phyloP scores from a whole-genome alignment of 1,139 yeast species.

The Debaryomyces singareniensis region DNA sequence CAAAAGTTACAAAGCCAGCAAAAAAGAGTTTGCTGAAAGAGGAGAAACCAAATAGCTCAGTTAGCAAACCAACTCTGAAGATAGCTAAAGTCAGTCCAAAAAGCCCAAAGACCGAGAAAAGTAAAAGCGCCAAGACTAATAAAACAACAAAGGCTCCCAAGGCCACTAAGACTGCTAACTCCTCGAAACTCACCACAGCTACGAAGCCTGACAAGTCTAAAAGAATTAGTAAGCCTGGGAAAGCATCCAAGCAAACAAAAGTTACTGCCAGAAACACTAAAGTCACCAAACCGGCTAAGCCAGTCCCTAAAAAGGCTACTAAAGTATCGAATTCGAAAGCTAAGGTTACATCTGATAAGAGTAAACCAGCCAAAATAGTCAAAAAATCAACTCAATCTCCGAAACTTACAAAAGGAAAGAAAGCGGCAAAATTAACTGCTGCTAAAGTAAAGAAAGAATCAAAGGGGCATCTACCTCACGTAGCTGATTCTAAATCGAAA shows the following conservation, averaged over 20 bases:
- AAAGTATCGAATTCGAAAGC: conserved; percentile 17
- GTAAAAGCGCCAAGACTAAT: conserved; percentile 12
- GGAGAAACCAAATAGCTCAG: conserved; percentile 10
- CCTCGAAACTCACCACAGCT: conserved; percentile 11
- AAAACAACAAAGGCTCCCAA: conserved; percentile 9
- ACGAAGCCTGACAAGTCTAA: conserved; percentile 11
- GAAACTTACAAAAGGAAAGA: too few relatives aligned
- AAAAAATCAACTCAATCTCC: too few relatives aligned
- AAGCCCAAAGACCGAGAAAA: conserved; percentile 5
- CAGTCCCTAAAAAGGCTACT: conserved; percentile 15
- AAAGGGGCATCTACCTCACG: too few relatives aligned
- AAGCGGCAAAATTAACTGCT: too few relatives aligned
- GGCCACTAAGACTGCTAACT: conserved; percentile 13
- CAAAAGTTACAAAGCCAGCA: conserved; percentile 16
- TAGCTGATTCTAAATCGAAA: too few relatives aligned
- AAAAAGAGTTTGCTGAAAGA: conserved; percentile 4
- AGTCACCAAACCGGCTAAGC: conserved; percentile 5
- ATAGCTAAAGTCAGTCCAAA: conserved; percentile 9
- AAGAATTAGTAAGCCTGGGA: conserved; percentile 14
- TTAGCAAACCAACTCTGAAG: conserved; percentile 9
- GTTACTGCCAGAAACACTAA: conserved; percentile 10
- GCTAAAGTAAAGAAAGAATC: too few relatives aligned
- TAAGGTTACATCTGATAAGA: conserved; percentile 7
- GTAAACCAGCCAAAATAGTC: conserved; percentile 11
- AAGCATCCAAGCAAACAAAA: conserved; percentile 14